Evolutionary conservation across 257 asterid species (phyloP).

Genomic region (Paraleonurus japonicus): DNA sequence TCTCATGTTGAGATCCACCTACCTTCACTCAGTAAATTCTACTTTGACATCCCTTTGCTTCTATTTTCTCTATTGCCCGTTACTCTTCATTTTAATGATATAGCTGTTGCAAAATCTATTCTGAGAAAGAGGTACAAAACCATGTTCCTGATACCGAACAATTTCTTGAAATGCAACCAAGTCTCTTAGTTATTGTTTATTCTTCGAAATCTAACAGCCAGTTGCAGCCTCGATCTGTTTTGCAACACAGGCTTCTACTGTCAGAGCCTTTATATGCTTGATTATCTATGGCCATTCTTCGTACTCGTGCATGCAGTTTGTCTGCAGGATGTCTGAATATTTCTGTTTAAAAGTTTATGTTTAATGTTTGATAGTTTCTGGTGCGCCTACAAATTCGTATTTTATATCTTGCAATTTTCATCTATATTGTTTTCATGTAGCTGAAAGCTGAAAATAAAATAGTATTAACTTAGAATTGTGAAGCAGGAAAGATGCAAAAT

Average conservation of each 20-base stretch:
- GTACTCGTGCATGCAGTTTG: background rate
- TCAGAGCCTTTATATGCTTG: background rate
- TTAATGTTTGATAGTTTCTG: background rate
- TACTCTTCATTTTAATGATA: background rate
- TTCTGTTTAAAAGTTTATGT: background rate
- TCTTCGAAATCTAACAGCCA: background rate
- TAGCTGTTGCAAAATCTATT: background rate
- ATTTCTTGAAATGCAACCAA: background rate
- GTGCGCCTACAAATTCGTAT: background rate
- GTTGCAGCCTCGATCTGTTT: background rate
- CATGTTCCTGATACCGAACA: background rate
- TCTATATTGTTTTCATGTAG: background rate
- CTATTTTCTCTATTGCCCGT: background rate
- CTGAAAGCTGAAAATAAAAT: background rate
- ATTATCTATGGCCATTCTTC: background rate
- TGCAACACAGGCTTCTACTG: background rate
- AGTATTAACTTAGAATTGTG: conserved; percentile 16
- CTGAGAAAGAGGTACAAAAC: background rate
- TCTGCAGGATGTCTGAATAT: background rate
- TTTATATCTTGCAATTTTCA: background rate
- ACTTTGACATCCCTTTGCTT: background rate
- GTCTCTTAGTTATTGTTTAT: background rate
- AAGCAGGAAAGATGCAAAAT: conserved; percentile 85
- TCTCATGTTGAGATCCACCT: background rate
- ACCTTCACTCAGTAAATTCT: background rate